Base-by-base conservation (phyloP, 257 asterid genomes). In the Fraxinus pennsylvanica region DNA sequence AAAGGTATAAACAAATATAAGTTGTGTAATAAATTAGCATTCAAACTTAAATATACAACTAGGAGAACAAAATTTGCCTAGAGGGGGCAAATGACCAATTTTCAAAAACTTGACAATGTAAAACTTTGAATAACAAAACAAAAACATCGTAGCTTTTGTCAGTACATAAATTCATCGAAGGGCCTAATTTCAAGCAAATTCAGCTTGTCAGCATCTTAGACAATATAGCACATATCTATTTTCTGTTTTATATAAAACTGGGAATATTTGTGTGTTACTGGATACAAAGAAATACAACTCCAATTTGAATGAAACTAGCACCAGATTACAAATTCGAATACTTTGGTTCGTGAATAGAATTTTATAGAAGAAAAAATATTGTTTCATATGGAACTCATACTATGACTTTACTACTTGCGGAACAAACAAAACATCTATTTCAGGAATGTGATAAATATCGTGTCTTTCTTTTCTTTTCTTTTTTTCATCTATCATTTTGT, bases 31-130 rank as follows among this genome's bases (percentile, higher is more conserved):
- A 47, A 14, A 47, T 47, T 47, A 47, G 21, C 59, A 47, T 21
- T 47, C 59, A 15, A 15, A 47, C 59, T 14, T 47, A 71, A 9
- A 41, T 4, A 15, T 71, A 13, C 57, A 21, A 14, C 29, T 38
- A 47, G 19, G 2, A 6, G 63, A 54, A 54, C 25, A 54, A 54
- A 54, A 54, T 54, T 54, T 54, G 65, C 27, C 65, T 43, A 32
- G 75, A 74, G 74, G 15, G 68, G 36, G 33, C 45, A n/a, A 35
- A 57, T 70, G 39, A 52, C n/a, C 54, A 35, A 30, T 47, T 19
- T 76, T 67, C 35, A 52, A 33, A 30, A n/a, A 35, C 38, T 47
- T 29, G 27, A 41, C n/a, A 21, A 29, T 35, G 19, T 32, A 9
- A 30, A 5, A 52, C 13, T 45, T 45, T 45, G 54, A 50, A 6